Evolutionary conservation across 306 rosid species (phyloP), one percentile per base, ranked within the genome.

Genomic region (Dryas alaskensis): DNA sequence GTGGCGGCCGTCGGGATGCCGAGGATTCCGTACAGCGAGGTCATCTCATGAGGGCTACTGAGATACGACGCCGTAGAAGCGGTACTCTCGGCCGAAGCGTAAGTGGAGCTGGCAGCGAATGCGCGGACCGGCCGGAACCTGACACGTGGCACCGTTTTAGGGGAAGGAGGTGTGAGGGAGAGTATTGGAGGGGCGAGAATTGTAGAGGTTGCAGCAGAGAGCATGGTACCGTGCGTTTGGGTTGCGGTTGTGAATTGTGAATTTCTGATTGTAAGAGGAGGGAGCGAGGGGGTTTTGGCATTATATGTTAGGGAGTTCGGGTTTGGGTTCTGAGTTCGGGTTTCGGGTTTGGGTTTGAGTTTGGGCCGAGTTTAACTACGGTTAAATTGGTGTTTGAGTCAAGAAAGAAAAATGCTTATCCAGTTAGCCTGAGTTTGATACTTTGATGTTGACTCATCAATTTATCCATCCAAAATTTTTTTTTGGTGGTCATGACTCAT

Each of bases 1-100:
- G 99, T 81, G 14, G 99, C 96, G 12, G 57, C 90, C 19, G 88
- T 70, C 7, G 86, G 86, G 61, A 95, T 82, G 4, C 98, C 98
- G 8, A 95, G 92, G 73, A 90, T 65, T 43, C 86, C 96, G 76
- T 95, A 95, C 39, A 87, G 84, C 1, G 99, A 90, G 17, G 76
- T 27, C 17, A 19, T 37, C 6, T 11, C 44, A 7, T 44, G 47
- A 59, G 74, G 78, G 79, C 49, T 71, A 4, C 49, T 71, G 6
- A 81, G 78, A 58, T 74, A 86, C 5, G 88, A 79, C 39, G 89
- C 65, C 60, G 88, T 60, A n/a, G 61, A 39, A n/a, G 68, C 5
- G 48, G 46, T 42, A 27, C 57, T 45, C 52, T 76, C 77, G 57
- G 76, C 67, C 8, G 83, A 67, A 19, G 86, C 79, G 42, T 65